These are phyloP conservation scores for Hyparrhenia diplandra DNA, from an alignment of 176 grass and related monocot genomes.

Conservation along the genomic window DNA sequence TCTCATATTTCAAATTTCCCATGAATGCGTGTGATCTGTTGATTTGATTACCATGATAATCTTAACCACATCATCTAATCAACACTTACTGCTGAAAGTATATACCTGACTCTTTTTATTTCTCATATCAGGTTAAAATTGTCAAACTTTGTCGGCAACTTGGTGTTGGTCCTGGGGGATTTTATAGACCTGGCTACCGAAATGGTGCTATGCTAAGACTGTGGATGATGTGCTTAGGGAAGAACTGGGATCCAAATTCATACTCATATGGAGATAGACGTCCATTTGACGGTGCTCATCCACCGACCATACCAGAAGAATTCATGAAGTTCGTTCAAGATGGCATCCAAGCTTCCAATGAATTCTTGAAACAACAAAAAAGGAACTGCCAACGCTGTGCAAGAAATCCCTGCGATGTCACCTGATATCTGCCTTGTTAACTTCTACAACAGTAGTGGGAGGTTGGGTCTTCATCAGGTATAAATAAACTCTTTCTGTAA, in stretches of 20 bases:
- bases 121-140: constrained; percentile 45
- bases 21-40: neutral
- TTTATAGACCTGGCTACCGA: constrained; percentile 56
- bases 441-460: constrained; percentile 37
- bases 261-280: constrained; percentile 26
- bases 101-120: neutral
- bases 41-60: neutral
- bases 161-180: constrained; percentile 44
- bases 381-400: neutral
- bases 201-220: constrained; percentile 41
- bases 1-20: neutral
- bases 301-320: constrained; percentile 41
- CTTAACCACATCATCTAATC: too few species aligned
- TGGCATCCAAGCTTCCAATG: constrained; percentile 39
- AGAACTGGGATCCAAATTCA: constrained; percentile 64
- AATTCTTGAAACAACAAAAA: constrained; percentile 8
- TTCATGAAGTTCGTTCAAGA: constrained; percentile 29
- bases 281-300: constrained; percentile 30
- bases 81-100: too few species aligned
- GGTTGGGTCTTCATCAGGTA: constrained; percentile 70
- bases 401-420: constrained; percentile 40
- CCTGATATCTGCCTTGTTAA: constrained; percentile 71
- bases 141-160: constrained; percentile 42
- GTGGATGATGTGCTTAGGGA: constrained; percentile 63
- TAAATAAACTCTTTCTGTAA: neutral